Evolutionary conservation across 2,329 filamentous ascomycete genomes (phyloP), one percentile per base, ranked within the genome.

Genomic region (Botrytis porri): DNA sequence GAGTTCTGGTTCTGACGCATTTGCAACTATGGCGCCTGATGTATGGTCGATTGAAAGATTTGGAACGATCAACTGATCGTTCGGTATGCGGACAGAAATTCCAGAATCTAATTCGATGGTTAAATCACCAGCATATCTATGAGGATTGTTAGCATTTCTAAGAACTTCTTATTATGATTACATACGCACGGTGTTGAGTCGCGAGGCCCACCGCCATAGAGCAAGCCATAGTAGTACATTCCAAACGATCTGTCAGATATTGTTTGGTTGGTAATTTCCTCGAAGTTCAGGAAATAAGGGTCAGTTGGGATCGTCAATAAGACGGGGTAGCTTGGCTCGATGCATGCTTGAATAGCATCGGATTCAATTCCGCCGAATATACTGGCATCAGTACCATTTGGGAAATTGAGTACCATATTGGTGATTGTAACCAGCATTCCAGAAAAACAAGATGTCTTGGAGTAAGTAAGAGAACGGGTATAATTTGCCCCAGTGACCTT

Each of bases 81-180:
- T 73, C 4, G 71, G 71, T n/a, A 73, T 70, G 10, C 71, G 63
- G 39, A 65, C 65, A n/a, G 71, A 69, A 16, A 69, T 60, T 22
- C 71, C 71, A 18, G 71, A 73, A 25, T 70, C 54, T 3, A 69
- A 14, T 16, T 48, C 7, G n/a, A 73, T 62, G 4, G 63, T 70
- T 12, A 73, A 63, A n/a, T 73, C 71, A 22, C 71, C 71, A 35
- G 16, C 7, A 25, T 61, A 70, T 16, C 67, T 70, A 22, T 4
- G 8, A 32, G 1, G 16, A 0, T n/a, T 25, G 22, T 69, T 60
- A 69, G 66, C n/a, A 41, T 43, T n/a, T n/a, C n/a, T n/a, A n/a
- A n/a, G n/a, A n/a, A n/a, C n/a, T n/a, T n/a, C n/a, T n/a, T n/a
- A n/a, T n/a, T n/a, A n/a, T n/a, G n/a, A n/a, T n/a, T 69, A 57